Evolutionary conservation across 306 rosid species (phyloP).

Genomic region (Acmispon strigosus): DNA sequence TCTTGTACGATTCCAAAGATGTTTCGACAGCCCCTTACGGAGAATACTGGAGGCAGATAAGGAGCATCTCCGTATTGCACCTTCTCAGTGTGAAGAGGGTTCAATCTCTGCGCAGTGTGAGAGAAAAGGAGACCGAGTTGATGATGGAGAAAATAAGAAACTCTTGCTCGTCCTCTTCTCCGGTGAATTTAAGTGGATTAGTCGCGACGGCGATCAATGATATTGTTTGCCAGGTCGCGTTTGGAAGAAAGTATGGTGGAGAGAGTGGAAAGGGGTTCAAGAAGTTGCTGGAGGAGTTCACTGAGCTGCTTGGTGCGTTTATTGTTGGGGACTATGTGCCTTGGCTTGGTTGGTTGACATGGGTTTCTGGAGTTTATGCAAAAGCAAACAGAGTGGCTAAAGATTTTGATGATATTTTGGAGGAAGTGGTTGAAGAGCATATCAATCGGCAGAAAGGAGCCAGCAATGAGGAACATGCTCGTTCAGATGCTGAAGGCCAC

Average conservation of each 20-base stretch:
- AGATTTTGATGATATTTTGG: constrained; percentile 38
- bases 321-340: constrained; percentile 44
- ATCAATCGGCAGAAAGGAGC: background rate
- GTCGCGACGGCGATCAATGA: constrained; percentile 23
- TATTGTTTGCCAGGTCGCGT: constrained; percentile 40
- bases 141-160: constrained; percentile 21
- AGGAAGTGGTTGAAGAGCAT: constrained; percentile 45
- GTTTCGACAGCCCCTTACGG: constrained; percentile 32
- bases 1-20: constrained; percentile 36
- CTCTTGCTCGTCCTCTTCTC: background rate
- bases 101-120: background rate
- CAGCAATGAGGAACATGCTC: background rate
- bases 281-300: constrained; percentile 22
- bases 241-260: constrained; percentile 43
- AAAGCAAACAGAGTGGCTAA: constrained; percentile 31
- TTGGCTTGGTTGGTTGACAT: constrained; percentile 42
- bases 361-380: constrained; percentile 29
- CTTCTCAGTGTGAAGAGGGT: constrained; percentile 26
- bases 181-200: constrained; percentile 33
- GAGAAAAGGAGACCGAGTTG: constrained; percentile 22
- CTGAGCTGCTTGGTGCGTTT: constrained; percentile 27
- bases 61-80: constrained; percentile 27
- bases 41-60: constrained; percentile 45
- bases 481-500: background rate
- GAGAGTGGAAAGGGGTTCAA: constrained; percentile 23